Evolutionary conservation across 495 filamentous ascomycete genomes (phyloP), one percentile per base, ranked within the genome.

Genomic region (Delitschia confertaspora): DNA sequence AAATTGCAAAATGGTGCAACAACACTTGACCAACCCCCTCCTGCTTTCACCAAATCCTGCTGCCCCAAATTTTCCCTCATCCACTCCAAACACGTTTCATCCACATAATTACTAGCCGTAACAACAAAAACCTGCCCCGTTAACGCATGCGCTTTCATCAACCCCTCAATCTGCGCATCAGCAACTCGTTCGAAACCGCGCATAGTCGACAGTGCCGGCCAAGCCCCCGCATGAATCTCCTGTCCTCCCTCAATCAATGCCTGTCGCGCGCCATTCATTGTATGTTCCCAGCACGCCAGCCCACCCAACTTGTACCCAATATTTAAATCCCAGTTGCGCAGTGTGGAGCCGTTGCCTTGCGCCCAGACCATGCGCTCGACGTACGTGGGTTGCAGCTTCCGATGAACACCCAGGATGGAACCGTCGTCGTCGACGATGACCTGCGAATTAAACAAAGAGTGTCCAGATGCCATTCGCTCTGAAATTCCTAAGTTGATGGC

Each of bases 211-310:
- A 68, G 52, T 9, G 64, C 64, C 5, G 65, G 65, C 66, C 66
- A 68, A 9, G 61, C 64, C 0, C 58, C 65, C 7, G 60, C 61
- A 13, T 66, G 65, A 6, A 69, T 58, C 16, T 67, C 59, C 46
- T 69, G 53, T 4, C 57, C 54, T 36, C 67, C 60, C 20, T 45
- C 48, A 18, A 68, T 65, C 21, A 69, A 51, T 17, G 66, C 62
- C 38, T 69, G 64, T 0, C 65, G 49, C 19, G 69, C 69, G 7
- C 56, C 63, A 33, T 63, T 68, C 51, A 66, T 69, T 35, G 69
- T 69, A 25, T 71, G 61, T 49, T 73, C 69, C 59, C 69, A 68
- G 53, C 69, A 73, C 1, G 65, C 62, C n/a, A 73, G 55, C 13
- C 60, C 65, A 11, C 69, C 69, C 4, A 73, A 50, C 6, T 65